Percentiles rank a stretch among this genome's conserved stretches.
phyloP scores from a whole-genome alignment of 2,329 filamentous ascomycete genomes.

The Clonostachys byssicola region DNA sequence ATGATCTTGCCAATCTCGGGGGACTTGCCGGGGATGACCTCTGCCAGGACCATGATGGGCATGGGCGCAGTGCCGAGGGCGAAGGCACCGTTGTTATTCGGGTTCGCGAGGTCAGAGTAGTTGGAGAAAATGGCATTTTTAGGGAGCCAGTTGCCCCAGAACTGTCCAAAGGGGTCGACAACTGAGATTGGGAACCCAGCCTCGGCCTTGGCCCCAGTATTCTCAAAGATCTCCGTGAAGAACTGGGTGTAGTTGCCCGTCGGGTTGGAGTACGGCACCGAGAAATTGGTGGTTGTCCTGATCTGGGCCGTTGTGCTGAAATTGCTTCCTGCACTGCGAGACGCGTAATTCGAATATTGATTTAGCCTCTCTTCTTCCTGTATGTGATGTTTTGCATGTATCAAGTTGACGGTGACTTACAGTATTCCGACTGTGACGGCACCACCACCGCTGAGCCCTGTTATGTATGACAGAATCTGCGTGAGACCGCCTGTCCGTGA shows the following conservation, averaged over 20 bases:
- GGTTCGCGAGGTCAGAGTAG: conserved; percentile 13
- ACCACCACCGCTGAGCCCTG: conserved; percentile 17
- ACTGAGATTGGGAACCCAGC: conserved; percentile 15
- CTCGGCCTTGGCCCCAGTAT: conserved; percentile 12
- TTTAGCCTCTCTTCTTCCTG: not conserved
- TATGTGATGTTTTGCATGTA: accelerated
- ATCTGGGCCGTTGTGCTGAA: conserved; percentile 12
- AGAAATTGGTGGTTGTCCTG: conserved; percentile 13
- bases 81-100: conserved; percentile 6
- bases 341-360: not conserved
- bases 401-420: conserved; percentile 4
- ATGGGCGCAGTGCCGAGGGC: conserved; percentile 14
- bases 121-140: conserved; percentile 7
- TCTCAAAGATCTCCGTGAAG: conserved; percentile 11
- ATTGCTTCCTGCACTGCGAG: conserved; percentile 14
- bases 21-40: conserved; percentile 17
- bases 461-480: conserved; percentile 16
- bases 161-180: conserved; percentile 16
- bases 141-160: conserved; percentile 16
- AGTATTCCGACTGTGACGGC: conserved; percentile 14
- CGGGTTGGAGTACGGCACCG: conserved; percentile 9
- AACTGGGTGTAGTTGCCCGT: conserved; percentile 8
- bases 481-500: conserved; percentile 15
- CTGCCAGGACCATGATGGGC: conserved; percentile 16
- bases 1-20: conserved; percentile 16